phyloP scores from a whole-genome alignment of 768 basidiomycete genomes.

The Rhodotorula babjevae region DNA sequence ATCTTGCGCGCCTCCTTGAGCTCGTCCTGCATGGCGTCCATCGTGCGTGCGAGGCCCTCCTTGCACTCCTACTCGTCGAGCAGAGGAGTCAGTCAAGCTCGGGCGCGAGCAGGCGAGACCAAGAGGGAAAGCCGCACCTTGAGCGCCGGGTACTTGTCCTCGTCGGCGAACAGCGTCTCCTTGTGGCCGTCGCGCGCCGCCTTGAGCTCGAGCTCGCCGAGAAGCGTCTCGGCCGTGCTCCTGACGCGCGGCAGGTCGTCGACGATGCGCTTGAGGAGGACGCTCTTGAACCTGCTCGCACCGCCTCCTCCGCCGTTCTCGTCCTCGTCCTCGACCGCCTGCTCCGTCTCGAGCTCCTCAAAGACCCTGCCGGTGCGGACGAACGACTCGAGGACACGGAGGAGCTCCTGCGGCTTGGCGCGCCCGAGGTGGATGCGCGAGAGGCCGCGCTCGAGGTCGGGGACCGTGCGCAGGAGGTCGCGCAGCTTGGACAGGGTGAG shows the following conservation, averaged over 20 bases:
- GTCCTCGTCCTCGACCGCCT: neutral
- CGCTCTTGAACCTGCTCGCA: constrained; percentile 13
- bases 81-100: neutral
- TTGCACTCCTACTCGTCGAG: constrained; percentile 8
- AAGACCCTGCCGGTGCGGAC: constrained; percentile 65
- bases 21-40: constrained; percentile 63
- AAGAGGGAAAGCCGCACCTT: neutral
- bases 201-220: constrained; percentile 59
- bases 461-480: constrained; percentile 23
- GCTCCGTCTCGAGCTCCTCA: constrained; percentile 12
- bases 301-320: neutral
- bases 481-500: constrained; percentile 57
- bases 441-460: constrained; percentile 55
- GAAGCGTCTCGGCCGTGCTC: constrained; percentile 55
- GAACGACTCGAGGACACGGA: constrained; percentile 69
- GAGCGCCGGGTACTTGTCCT: constrained; percentile 56
- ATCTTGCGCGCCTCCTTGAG: constrained; percentile 61
- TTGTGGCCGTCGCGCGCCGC: constrained; percentile 64
- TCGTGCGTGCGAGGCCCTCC: constrained; percentile 42
- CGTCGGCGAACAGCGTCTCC: constrained; percentile 63
- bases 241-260: constrained; percentile 63
- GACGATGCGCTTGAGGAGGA: constrained; percentile 59
- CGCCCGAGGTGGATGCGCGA: constrained; percentile 80
- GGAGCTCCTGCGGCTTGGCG: constrained; percentile 77
- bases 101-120: neutral